A percentile compares a stretch with the other conserved stretches of the same genome.
Evolutionary conservation across 2,329 filamentous ascomycete genomes (phyloP).

Genomic region (Gaeumannomyces tritici): DNA sequence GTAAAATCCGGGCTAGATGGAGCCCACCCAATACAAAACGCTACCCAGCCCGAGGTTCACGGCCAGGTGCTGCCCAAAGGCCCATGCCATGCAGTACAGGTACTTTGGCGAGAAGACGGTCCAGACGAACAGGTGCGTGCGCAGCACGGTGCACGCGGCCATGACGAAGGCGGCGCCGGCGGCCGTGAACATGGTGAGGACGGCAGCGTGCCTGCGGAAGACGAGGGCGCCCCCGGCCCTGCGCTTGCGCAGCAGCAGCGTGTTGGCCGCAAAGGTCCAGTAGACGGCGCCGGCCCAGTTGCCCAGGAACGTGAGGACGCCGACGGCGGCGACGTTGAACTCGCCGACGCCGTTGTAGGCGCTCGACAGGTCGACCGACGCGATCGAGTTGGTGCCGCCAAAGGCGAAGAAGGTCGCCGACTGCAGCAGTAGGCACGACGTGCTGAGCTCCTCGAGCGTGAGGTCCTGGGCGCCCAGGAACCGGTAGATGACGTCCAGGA

Average conservation of each 20-base stretch:
- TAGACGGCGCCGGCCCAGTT: slow-evolving; percentile 92
- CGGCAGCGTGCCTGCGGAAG: slow-evolving; percentile 43
- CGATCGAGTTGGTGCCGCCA: slow-evolving; percentile 89
- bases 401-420: slow-evolving; percentile 81
- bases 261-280: slow-evolving; percentile 63
- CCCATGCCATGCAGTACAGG: slow-evolving; percentile 86
- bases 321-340: slow-evolving; percentile 76
- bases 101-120: slow-evolving; percentile 98
- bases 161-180: slow-evolving; percentile 65
- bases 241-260: slow-evolving; percentile 40
- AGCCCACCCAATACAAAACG: slow-evolving; percentile 44
- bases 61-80: slow-evolving; percentile 66
- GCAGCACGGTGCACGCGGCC: slow-evolving; percentile 73
- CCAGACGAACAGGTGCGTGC: slow-evolving; percentile 95
- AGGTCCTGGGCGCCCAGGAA: slow-evolving; percentile 38
- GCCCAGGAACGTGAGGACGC: slow-evolving; percentile 70
- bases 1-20: slow-evolving; percentile 4
- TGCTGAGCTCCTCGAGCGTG: slow-evolving; percentile 49
- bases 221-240: slow-evolving; percentile 10
- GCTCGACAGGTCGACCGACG: slow-evolving; percentile 86
- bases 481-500: slow-evolving; percentile 55
- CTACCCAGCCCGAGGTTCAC: slow-evolving; percentile 59
- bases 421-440: slow-evolving; percentile 66
- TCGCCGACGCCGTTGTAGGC: slow-evolving; percentile 85
- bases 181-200: slow-evolving; percentile 63